Evolutionary conservation across 768 basidiomycete genomes (phyloP).

Genomic region (Serendipita sp.): DNA sequence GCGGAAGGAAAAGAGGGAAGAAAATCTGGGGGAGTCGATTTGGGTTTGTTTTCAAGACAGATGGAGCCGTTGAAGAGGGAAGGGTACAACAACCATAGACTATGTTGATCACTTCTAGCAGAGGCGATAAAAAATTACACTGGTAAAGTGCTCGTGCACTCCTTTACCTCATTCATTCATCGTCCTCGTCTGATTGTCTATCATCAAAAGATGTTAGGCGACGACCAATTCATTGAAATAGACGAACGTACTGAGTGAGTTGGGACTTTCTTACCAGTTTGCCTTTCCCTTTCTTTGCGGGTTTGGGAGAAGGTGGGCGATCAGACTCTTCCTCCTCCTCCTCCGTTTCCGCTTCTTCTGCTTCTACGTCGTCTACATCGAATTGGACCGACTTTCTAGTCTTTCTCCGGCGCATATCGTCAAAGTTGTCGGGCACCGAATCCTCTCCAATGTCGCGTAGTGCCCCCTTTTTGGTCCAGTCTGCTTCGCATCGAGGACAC

Average conservation of each 20-base stretch:
- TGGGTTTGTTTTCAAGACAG: slow-evolving; percentile 50
- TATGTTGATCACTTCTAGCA: neutral
- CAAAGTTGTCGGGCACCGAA: neutral
- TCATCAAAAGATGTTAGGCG: neutral
- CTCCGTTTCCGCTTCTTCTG: slow-evolving; percentile 14
- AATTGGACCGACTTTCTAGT: neutral
- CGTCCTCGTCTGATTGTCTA: neutral
- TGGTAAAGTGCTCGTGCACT: neutral
- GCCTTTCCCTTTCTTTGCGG: neutral
- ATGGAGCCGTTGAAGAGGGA: slow-evolving; percentile 23
- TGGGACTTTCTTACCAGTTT: neutral
- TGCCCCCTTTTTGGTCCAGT: slow-evolving; percentile 30
- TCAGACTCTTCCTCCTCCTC: slow-evolving; percentile 9
- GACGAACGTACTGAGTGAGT: neutral
- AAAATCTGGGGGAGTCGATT: slow-evolving; percentile 81
- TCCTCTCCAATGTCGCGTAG: slow-evolving; percentile 6
- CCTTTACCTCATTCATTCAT: neutral
- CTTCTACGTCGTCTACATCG: slow-evolving; percentile 12
- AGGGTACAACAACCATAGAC: slow-evolving; percentile 6
- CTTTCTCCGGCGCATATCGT: neutral
- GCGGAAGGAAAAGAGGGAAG: slow-evolving; percentile 44
- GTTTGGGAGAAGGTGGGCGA: neutral
- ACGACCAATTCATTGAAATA: neutral
- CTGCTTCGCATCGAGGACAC: slow-evolving; percentile 42
- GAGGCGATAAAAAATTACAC: neutral